Base-by-base conservation (phyloP, 228 moss, liverwort and hornwort species). In the Sphagnum fallax region DNA sequence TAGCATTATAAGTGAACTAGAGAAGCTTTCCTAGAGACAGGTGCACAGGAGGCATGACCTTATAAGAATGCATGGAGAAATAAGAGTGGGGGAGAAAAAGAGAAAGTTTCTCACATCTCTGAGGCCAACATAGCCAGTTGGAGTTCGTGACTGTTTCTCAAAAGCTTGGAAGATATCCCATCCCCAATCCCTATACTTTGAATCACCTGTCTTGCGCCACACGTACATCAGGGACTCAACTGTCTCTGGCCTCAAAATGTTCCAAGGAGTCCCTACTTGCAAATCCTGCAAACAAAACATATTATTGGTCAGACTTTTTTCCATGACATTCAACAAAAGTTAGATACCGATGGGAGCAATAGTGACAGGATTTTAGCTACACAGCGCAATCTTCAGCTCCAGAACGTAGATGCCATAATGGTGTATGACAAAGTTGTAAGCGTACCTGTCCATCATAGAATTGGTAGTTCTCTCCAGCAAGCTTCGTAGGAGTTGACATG, bases 111-210 rank as follows among this genome's bases (percentile, higher is more conserved):
- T 91, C 77, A 91, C 91, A 84, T 88, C 78, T 71, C 59, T 80
- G 74, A 97, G 82, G 57, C 96, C 96, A 58, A 91, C 91, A 70
- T 82, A 97, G 51, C 96, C 96, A 2, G 84, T 6, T 6, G 89
- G 65, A 48, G 83, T 50, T 9, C 96, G 88, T 10, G 96, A 91
- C 64, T 91, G 83, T 48, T 80, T 70, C 71, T 97, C 96, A 60
- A 97, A 93, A 62, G 96, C 96, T 77, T 97, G 90, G 65, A 97
- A 97, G 73, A 97, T 97, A 55, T 97, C 87, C 96, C 96, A 97
- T 62, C 88, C 96, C 96, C 96, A 97, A 16, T 97, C 91, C 63
- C 96, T 86, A 75, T 97, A 97, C 85, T 91, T 97, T 7, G 77
- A 75, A 69, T 97, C 76, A 68, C 93, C 96, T 6, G 96, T 97